phyloP scores from a whole-genome alignment of 371 early-diverging fungal species.

The Mucor lusitanicus region DNA sequence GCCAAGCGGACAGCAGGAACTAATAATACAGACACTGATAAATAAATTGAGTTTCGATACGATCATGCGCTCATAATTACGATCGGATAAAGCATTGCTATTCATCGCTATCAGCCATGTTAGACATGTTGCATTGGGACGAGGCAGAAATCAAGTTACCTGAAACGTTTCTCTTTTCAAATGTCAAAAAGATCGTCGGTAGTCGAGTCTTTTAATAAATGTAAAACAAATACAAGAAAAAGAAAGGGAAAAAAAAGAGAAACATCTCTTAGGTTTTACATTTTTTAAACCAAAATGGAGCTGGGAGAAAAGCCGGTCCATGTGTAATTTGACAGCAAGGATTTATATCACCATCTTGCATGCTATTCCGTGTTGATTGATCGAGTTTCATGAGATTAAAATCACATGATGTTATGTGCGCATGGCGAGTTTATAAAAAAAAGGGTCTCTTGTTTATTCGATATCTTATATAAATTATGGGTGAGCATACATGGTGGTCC shows the following conservation, averaged over 20 bases:
- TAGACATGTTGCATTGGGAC: not conserved
- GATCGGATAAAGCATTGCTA: not conserved
- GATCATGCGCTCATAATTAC: not conserved
- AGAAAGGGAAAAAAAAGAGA: not conserved
- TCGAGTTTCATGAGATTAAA: not conserved
- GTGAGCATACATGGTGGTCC: slow-evolving; percentile 36
- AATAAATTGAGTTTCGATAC: not conserved
- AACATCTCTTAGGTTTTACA: not conserved
- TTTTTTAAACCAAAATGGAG: not conserved
- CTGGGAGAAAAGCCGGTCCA: not conserved
- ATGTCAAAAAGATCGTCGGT: not conserved
- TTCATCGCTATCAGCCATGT: not conserved
- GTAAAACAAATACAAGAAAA: not conserved
- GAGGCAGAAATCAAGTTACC: not conserved
- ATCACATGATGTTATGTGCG: not conserved
- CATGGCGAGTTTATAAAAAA: not conserved
- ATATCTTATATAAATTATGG: not conserved
- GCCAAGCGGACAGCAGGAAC: not conserved
- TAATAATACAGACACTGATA: not conserved
- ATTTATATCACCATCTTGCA: not conserved
- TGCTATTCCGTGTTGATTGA: not conserved
- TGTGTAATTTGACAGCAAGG: not conserved
- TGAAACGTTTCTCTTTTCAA: not conserved
- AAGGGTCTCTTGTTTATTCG: not conserved
- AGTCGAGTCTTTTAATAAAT: not conserved